Conservation (phyloP, 805 yeast genomes). For the Schizosaccharomyces cryophilus region DNA sequence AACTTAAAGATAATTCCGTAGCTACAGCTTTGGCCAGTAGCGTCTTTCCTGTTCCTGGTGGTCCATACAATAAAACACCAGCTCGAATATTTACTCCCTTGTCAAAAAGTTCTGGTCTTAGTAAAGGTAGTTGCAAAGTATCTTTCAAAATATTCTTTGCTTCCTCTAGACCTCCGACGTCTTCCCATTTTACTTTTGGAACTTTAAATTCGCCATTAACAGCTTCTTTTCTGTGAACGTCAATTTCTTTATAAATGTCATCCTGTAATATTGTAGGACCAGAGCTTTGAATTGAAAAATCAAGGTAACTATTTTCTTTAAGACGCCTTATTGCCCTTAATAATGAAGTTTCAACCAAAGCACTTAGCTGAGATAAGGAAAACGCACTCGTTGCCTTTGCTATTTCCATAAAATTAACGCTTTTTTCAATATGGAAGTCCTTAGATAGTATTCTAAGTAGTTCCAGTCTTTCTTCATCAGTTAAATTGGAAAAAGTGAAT, state of each 20-base stretch:
- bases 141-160: constrained; percentile 85
- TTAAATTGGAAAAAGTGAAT: background rate
- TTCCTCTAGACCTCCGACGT: constrained; percentile 79
- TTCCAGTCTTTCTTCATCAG: background rate
- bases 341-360: too few relatives aligned
- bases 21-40: constrained; percentile 92
- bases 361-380: background rate
- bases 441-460: background rate
- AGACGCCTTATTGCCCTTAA: too few relatives aligned
- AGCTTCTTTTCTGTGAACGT: background rate
- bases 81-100: constrained; percentile 81
- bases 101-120: constrained; percentile 70
- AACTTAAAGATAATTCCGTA: constrained; percentile 76
- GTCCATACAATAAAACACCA: constrained; percentile 88
- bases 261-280: background rate
- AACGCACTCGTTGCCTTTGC: background rate
- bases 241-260: background rate
- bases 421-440: background rate
- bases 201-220: constrained; percentile 72
- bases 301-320: background rate
- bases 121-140: constrained; percentile 86
- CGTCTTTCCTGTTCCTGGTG: constrained; percentile 97
- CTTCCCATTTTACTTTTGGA: constrained; percentile 90
- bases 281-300: background rate
- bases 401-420: background rate